phyloP scores from a whole-genome alignment of 2,329 filamentous ascomycete species.

The Incumbomyces delicatus region DNA sequence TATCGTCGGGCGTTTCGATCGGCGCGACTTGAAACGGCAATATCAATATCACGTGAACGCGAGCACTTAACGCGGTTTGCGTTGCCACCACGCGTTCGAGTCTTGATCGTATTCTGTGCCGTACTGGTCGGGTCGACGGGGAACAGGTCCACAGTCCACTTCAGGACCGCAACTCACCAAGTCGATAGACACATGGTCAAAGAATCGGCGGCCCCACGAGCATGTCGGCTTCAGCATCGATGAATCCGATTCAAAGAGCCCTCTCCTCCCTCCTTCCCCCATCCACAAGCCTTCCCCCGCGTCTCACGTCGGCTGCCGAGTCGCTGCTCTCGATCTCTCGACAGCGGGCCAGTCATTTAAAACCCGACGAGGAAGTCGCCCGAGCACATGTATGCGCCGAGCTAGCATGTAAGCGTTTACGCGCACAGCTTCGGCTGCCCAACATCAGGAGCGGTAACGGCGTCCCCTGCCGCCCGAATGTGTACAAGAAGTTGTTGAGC shows the following conservation, averaged over 20 bases:
- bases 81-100: too few relatives aligned
- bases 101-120: too few relatives aligned
- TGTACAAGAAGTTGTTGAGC: slow-evolving; percentile 74
- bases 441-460: slow-evolving; percentile 53
- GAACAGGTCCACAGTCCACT: too few relatives aligned
- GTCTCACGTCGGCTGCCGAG: slow-evolving; percentile 61
- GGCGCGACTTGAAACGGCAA: too few relatives aligned
- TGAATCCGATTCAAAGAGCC: slow-evolving; percentile 60
- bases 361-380: slow-evolving; percentile 79
- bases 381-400: slow-evolving; percentile 75
- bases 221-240: not conserved
- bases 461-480: slow-evolving; percentile 66
- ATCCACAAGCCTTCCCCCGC: slow-evolving; percentile 43
- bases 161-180: too few relatives aligned
- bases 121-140: too few relatives aligned
- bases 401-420: slow-evolving; percentile 79
- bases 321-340: slow-evolving; percentile 74
- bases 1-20: too few relatives aligned
- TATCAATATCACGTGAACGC: too few relatives aligned
- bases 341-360: slow-evolving; percentile 64
- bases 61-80: too few relatives aligned
- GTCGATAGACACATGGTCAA: too few relatives aligned
- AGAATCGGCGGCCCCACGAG: too few relatives aligned
- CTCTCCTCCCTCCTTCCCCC: slow-evolving; percentile 60
- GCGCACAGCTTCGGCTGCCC: slow-evolving; percentile 65